Base-by-base conservation (phyloP, 169 alveolate genomes). In the Plasmodium falciparum region DNA sequence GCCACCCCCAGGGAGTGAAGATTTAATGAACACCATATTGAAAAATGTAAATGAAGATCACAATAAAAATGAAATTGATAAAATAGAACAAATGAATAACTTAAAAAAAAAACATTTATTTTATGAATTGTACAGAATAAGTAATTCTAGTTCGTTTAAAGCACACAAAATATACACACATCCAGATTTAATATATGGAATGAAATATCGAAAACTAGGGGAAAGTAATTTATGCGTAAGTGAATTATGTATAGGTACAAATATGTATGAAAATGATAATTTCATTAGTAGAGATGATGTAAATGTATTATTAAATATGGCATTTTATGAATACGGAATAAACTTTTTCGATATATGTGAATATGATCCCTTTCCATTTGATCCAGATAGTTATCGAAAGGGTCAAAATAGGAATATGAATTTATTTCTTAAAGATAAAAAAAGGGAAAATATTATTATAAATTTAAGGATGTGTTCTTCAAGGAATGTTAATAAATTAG, bases 291-390 rank as follows among this genome's bases (percentile, higher is more conserved):
- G 70, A 17, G 96, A 86, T n/a, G 95, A 93, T 52, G 95, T 96
- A 20, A 66, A 89, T 62, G 95, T 90, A 54, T 74, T 93, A 63
- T 74, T 95, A n/a, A 93, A 94, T 61, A 88, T 91, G 50, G 96
- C 97, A 2, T 88, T 76, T 70, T 94, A 94, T 50, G 95, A 89
- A 39, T 95, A 93, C 59, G 97, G 97, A 61, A 90, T 95, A 47
- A 95, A 95, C 47, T 95, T 93, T 66, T 95, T 89, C 45, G 97
- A 95, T 63, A 93, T 94, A 6, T 93, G 96, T 54, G 97, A 95
- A 59, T 93, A 85, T 71, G 97, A 94, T 80, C 97, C 97, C 7
- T 89, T 93, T 70, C 97, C 97, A 17, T 76, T 73, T 54, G 95
- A 92, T 52, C 96, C 97, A 0, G 75, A 92, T 58, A 93, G 95